A percentile compares a stretch with the other conserved stretches of the same genome.
phyloP scores from a whole-genome alignment of 805 yeast genomes.

The Helenozyma baotianmanensis region DNA sequence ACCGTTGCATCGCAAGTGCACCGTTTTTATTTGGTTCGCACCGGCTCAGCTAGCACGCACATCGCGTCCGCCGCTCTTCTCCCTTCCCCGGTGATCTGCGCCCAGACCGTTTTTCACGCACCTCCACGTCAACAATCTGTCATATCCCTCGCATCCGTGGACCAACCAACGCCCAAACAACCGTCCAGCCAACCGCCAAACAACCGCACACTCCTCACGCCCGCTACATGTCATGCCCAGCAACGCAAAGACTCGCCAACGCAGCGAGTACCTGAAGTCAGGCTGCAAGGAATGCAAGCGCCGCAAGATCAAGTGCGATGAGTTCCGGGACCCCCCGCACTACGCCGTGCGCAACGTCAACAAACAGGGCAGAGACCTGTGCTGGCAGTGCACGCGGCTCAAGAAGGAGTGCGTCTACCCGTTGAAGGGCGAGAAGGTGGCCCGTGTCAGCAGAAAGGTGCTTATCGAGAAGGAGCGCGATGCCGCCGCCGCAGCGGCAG shows the following conservation, averaged over 20 bases:
- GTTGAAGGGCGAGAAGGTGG: constrained; percentile 30
- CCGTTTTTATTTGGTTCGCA: too few relatives aligned
- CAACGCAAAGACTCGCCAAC: constrained; percentile 1
- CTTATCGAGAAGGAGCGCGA: constrained; percentile 1
- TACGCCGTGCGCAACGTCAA: constrained; percentile 11
- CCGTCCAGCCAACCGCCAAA: too few relatives aligned
- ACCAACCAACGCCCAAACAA: too few relatives aligned
- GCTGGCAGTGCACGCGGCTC: constrained; percentile 33
- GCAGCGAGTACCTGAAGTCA: constrained; percentile 28
- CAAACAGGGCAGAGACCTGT: constrained; percentile 22
- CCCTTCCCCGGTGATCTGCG: too few relatives aligned
- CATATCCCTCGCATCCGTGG: too few relatives aligned
- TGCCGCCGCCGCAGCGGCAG: not conserved
- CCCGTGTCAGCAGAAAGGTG: constrained; percentile 22
- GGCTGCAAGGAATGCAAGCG: constrained; percentile 43
- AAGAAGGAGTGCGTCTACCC: constrained; percentile 36
- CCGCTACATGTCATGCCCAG: too few relatives aligned
- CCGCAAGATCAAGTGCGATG: constrained; percentile 40
- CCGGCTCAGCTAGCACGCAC: too few relatives aligned
- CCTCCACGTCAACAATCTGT: too few relatives aligned
- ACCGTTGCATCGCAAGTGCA: too few relatives aligned
- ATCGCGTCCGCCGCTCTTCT: too few relatives aligned
- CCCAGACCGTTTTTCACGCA: too few relatives aligned
- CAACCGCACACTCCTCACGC: too few relatives aligned
- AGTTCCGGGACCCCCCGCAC: constrained; percentile 15